phyloP scores from a whole-genome alignment of 2,329 filamentous ascomycete species.

The Colletotrichum australisinense region DNA sequence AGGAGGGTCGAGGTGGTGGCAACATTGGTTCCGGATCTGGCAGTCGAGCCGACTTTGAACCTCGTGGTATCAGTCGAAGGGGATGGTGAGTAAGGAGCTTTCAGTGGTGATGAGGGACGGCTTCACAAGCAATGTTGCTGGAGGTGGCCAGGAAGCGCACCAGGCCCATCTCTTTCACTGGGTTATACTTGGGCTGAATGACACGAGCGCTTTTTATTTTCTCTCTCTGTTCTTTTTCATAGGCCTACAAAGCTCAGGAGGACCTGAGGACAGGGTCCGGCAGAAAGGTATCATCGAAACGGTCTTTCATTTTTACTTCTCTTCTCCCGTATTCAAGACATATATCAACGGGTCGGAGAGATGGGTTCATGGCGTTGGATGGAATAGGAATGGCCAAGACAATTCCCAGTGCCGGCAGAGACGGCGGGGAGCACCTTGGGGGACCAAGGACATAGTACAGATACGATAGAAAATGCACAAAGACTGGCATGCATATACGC shows the following conservation, averaged over 20 bases:
- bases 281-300: neutral
- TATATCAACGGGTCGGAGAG: conserved; percentile 11
- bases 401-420: neutral
- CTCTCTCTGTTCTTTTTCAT: neutral
- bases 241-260: neutral
- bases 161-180: neutral
- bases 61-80: conserved; percentile 47
- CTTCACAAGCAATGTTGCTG: neutral
- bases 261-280: neutral
- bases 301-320: neutral
- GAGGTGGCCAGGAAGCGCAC: neutral
- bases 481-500: conserved; percentile 26
- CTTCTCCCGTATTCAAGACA: neutral
- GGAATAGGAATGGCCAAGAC: conserved; percentile 1
- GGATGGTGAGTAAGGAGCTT: conserved; percentile 47
- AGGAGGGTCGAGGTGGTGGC: conserved; percentile 59
- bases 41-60: conserved; percentile 53
- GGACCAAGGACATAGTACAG: conserved; percentile 5
- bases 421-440: conserved; percentile 9
- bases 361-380: conserved; percentile 17
- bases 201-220: neutral
- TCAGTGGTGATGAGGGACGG: neutral
- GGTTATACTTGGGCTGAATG: neutral
- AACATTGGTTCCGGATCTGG: conserved; percentile 49
- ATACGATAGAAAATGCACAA: conserved; percentile 34